Base-by-base conservation (phyloP, 345 rosid genomes). In the Syzygium aromaticum region DNA sequence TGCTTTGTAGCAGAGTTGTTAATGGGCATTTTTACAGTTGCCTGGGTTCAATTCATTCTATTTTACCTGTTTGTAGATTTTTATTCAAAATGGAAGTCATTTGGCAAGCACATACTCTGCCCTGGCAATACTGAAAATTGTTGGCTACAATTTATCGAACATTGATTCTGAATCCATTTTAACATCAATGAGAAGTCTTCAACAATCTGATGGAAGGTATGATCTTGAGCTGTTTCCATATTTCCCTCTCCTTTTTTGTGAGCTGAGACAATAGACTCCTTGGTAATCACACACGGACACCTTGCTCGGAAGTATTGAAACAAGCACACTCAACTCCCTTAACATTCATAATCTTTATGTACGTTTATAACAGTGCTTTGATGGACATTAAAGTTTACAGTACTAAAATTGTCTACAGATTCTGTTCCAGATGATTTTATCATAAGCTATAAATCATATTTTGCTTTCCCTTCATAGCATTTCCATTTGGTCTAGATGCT, bases 61-160 rank as follows among this genome's bases (percentile, higher is more conserved):
- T 63, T 88, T 87, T 12, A 89, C 85, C 85, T 91, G 80, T 40
- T 19, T 90, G 87, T 84, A 97, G 98, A 82, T 64, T 84, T 90
- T 89, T 80, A 86, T 84, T 86, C 92, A 87, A 78, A 95, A 96
- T 88, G 88, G 89, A 67, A 92, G 99, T 91, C 96, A 96, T 90
- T 77, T 96, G 91, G 98, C 99, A 73, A 96, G 98, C 91, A 95
- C 97, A 1, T 95, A 95, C 86, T 97, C 92, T 91, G 99, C 99
- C 28, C 84, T 97, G 87, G 95, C 97, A 23, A 95, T 96, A 85
- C 91, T 95, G 23, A 95, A 94, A 91, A 93, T 89, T 30, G 87
- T 95, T 85, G 97, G 97, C 52, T 92, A 93, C 88, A 88, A 91
- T 90, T 85, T 96, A 86, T 92, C 93, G 28, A 90, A 87, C 64